Evolutionary conservation across 805 yeast species (phyloP), one percentile per base, ranked within the genome.

Genomic region (Candida stauntonica): DNA sequence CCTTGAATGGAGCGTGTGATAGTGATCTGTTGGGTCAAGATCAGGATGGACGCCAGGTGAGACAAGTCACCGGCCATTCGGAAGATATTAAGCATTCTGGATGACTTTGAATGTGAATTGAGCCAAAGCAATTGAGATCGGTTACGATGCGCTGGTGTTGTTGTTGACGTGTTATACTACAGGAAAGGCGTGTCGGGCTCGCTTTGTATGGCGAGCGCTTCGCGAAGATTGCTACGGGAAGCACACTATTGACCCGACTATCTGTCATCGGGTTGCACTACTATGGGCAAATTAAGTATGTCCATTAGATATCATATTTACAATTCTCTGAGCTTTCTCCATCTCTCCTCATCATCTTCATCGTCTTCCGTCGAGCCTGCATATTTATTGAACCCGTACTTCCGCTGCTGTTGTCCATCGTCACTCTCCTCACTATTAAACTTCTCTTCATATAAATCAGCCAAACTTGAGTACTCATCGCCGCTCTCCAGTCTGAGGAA

Each of bases 31-130:
- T 77, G 80, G 35, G 91, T 66, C 47, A 93, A 70, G 39, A 93
- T 74, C 42, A 85, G 66, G 35, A 86, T 85, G 51, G 94, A 80
- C 14, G 82, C 77, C 60, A 86, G 64, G 59, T 93, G 99, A 33
- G 93, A 77, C 39, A 86, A 55, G 57, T 93, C 99, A 20, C 91
- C 95, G 31, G 55, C 46, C 19, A 68, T 52, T 52, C 76, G 60
- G 49, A 71, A 70, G 27, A 70, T 46, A 47, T 72, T 73, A 54
- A 65, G 29, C 62, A 58, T 59, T 12, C 11, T 35, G 35, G 18
- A 26, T 36, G 17, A 3, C 8, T 32, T 17, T 29, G 7, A 21
- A 12, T 26, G n/a, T n/a, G n/a, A n/a, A n/a, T n/a, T n/a, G n/a
- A n/a, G n/a, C n/a, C n/a, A n/a, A n/a, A n/a, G n/a, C n/a, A n/a